phyloP scores from a whole-genome alignment of 371 early-diverging fungal genomes.

The Batkoa obscura region DNA sequence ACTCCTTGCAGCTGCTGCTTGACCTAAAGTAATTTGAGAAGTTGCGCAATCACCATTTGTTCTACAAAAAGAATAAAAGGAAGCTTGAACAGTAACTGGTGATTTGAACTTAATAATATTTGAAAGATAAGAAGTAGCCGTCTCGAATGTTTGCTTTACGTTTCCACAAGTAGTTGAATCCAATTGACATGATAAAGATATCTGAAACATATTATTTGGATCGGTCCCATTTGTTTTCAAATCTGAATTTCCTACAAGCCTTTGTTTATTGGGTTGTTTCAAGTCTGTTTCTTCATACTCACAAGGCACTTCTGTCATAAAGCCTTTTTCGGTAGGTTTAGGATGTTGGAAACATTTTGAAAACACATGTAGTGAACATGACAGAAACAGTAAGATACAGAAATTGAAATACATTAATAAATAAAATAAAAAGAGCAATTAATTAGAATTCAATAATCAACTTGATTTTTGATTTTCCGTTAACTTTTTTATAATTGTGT shows the following conservation, averaged over 20 bases:
- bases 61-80: slow-evolving; percentile 27
- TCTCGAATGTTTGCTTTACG: slow-evolving; percentile 15
- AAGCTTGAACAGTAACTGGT: slow-evolving; percentile 28
- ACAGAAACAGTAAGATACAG: no score
- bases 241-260: not conserved
- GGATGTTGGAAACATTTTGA: slow-evolving; percentile 7
- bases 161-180: slow-evolving; percentile 9
- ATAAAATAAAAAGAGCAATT: no score
- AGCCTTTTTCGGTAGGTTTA: not conserved
- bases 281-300: not conserved
- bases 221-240: no score
- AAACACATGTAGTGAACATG: no score
- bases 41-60: slow-evolving; percentile 13
- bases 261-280: not conserved
- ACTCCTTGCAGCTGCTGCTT: slow-evolving; percentile 20
- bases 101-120: slow-evolving; percentile 16
- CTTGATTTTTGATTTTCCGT: no score
- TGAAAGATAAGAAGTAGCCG: slow-evolving; percentile 16
- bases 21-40: slow-evolving; percentile 14
- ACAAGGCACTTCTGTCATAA: not conserved
- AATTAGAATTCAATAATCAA: no score
- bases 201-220: not conserved
- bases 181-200: not conserved
- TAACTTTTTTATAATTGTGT: no score
- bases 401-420: no score